These are phyloP conservation scores for Inosperma sp. DNA, from an alignment of 768 basidiomycete genomes.

Conservation along the genomic window DNA sequence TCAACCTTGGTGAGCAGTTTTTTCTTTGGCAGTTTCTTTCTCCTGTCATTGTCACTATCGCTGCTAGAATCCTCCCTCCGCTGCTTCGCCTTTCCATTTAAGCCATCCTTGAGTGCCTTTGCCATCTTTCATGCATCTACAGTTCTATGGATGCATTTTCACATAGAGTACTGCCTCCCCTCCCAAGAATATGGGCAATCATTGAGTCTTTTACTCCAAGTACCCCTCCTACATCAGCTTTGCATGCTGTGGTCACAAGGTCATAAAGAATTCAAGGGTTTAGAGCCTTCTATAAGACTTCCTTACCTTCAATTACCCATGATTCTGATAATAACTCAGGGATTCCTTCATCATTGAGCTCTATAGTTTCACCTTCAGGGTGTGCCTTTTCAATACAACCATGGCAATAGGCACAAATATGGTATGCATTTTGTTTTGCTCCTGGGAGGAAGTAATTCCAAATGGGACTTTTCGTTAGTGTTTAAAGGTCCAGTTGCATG, in stretches of 20 bases:
- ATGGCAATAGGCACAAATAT: constrained; percentile 18
- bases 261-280: too few species aligned
- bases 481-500: too few species aligned
- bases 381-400: constrained; percentile 17
- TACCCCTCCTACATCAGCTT: constrained; percentile 16
- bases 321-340: constrained; percentile 12
- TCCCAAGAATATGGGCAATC: constrained; percentile 24
- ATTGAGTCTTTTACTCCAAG: constrained; percentile 23
- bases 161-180: constrained; percentile 15
- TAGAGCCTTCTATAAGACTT: too few species aligned
- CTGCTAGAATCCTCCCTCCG: neutral
- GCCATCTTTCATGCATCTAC: constrained; percentile 11
- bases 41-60: constrained; percentile 3
- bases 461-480: constrained; percentile 16
- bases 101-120: constrained; percentile 4
- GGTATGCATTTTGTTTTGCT: constrained; percentile 20
- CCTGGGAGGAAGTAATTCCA: constrained; percentile 21
- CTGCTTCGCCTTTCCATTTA: constrained; percentile 2
- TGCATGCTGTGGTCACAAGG: constrained; percentile 20
- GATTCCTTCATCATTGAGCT: constrained; percentile 15
- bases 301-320: constrained; percentile 19
- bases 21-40: constrained; percentile 11
- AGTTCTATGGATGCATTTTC: constrained; percentile 20
- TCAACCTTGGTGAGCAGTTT: constrained; percentile 18
- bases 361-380: constrained; percentile 9